Evolutionary conservation across 139 green algal genomes (phyloP), one percentile per base, ranked within the genome.

Genomic region (Haematococcus sp.): DNA sequence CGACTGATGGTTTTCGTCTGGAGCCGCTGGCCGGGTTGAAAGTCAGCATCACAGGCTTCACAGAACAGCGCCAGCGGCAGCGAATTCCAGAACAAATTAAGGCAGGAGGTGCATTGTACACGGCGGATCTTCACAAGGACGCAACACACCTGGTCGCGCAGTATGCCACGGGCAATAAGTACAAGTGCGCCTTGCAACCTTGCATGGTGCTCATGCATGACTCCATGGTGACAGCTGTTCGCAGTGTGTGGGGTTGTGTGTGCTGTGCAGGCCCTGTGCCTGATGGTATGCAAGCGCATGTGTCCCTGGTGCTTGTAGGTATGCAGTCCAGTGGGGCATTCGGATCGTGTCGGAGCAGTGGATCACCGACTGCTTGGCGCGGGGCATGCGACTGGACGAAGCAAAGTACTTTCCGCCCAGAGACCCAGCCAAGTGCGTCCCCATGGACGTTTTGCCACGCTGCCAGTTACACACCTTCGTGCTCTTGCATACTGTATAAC

Each of bases 81-180:
- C 58, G 58, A 3, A 22, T 65, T 28, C 58, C 58, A 65, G 58
- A 65, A 30, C 58, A 40, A n/a, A 9, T 65, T 3, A 65, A 34
- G 25, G 58, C 23, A 30, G 58, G 23, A 11, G 58, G 58, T 30
- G 58, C 58, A n/a, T 33, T 34, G n/a, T 65, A 65, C 58, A 65
- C 58, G 11, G 58, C 58, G 25, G 58, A 65, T 30, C 25, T 65
- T 16, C 30, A 65, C 58, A 65, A 65, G 58, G 58, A 65, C 25
- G 28, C n/a, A 22, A 65, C 58, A 30, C 58, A 65, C 25, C 30
- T 65, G 23, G n/a, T 65, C 17, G 58, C 58, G 23, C 28, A 40
- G 25, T 28, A 22, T n/a, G 40, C 58, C 25, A 11, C 3, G 11
- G 58, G 58, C 25, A 16, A 33, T 11, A 65, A 65, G 58, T 65